Evolutionary conservation across 768 basidiomycete species (phyloP), one percentile per base, ranked within the genome.

Genomic region (Lactarius trivialis): DNA sequence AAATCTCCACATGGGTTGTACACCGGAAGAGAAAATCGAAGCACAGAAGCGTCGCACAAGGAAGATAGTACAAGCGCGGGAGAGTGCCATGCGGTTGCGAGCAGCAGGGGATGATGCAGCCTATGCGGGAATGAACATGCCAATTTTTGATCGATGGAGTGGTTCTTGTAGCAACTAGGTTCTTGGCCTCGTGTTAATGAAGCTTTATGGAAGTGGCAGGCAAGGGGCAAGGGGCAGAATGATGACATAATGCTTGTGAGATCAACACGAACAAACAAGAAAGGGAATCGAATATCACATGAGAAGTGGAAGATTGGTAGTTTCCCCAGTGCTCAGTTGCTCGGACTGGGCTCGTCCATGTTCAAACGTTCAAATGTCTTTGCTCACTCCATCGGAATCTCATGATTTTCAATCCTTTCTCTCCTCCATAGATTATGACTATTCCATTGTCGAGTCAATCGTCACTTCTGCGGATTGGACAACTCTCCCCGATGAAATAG

Each of bases 401-500:
- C 66, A 66, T 66, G 66, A 65, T 30, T 67, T 67, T 33, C 64
- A 67, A 49, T 59, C 64, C 45, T 67, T 67, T 59, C 65, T 67
- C 34, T 65, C 66, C 11, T 66, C 64, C 55, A 66, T 67, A 58
- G 61, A 67, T 26, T 63, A 66, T 50, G 66, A 67, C 51, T 66
- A 65, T 39, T 61, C 66, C 54, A 11, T 67, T n/a, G 60, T 66
- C 45, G 66, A 67, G 24, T 56, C 60, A 8, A 54, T 67, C 33
- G 65, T 66, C 51, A 58, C 65, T 14, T 54, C 66, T 51, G 58
- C 66, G 11, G 66, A 67, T 24, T 67, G 66, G 66, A 62, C 66
- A n/a, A 57, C 64, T 8, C 50, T 68, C 68, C 63, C 67, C 51
- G 78, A 82, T 55, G 79, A 82, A 63, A 73, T 82, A 1, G 56